Base-by-base conservation (phyloP, 495 filamentous ascomycete species). In the Lindgomyces ingoldianus region DNA sequence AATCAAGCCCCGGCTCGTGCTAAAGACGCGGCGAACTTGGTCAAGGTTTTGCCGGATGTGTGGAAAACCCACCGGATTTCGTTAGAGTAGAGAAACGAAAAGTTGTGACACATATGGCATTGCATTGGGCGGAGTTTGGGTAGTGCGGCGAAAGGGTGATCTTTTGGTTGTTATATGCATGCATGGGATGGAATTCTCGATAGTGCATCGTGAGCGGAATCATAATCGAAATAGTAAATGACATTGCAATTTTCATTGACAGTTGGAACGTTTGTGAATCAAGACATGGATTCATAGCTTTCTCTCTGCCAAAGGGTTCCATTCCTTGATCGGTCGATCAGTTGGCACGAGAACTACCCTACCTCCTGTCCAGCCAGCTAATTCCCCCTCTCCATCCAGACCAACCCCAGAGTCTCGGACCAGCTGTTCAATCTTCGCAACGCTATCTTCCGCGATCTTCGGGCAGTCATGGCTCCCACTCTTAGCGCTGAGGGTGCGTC, bases 21-120 rank as follows among this genome's bases (percentile, higher is more conserved):
- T 6, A 4, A 14, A 9, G 47, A 52, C 18, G 50, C 57, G 14
- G 66, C 11, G 70, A 77, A 8, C 76, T 82, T 65, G 81, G 78
- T 2, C 78, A 16, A n/a, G 18, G 53, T 57, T 22, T 29, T 68
- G 39, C 52, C 52, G 47, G 65, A 62, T 62, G 53, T 21, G 14
- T 68, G 58, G 65, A 57, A 19, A 46, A 57, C 22, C 22, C 27
- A 45, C 8, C 39, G 24, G 6, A 48, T 64, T 47, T 45, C 30
- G 8, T 21, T 47, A 9, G 44, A 41, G 3, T 60, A 60, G 19
- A 39, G 45, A 51, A 24, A 41, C 3, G 3, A 11, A 26, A 24
- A 11, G n/a, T 39, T 33, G 44, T 18, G 18, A 25, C 2, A n/a
- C 36, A 2, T 25, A 53, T 16, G 14, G 27, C 25, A 53, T n/a